Base-by-base conservation (phyloP, 805 yeast genomes). In the Tetrapisispora iriomotensis region DNA sequence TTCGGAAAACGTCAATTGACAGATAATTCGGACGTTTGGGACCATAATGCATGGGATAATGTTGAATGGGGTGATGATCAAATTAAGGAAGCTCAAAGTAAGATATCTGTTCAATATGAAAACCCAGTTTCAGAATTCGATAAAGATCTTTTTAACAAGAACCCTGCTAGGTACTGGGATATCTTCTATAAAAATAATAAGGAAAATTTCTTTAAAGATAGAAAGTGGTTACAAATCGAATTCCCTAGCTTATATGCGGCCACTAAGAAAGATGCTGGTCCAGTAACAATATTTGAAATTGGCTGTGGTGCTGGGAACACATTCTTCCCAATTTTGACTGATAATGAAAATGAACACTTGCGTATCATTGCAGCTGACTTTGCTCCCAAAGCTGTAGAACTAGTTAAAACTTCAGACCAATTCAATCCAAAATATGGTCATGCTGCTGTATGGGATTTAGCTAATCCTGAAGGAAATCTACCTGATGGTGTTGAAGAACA, bases 281-380 rank as follows among this genome's bases (percentile, higher is more conserved):
- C 80, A 4, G 70, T 71, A 18, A 76, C 79, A 3, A 80, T 92
- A 25, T 70, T 92, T 40, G 98, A 92, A 61, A 81, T 92, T 34
- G 98, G 98, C 3, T 92, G 98, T 64, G 98, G 98, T 41, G 97
- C 96, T 5, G 98, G 98, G 9, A 92, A 92, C 60, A 92, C 98
- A 0, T 74, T 92, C 67, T 92, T 82, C 60, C 98, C 98, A 4
- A 79, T 92, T 17, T 64, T 92, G 42, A 72, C 72, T 40, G 87
- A 82, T 50, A 92, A 92, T 58, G 70, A 83, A 58, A 92, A 92
- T 62, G 77, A 79, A n/a, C 62, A 77, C 21, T 64, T 92, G 38
- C 71, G 66, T 48, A 74, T 92, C 7, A 71, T 75, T 39, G 98
- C 95, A 2, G 92, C 87, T 36, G 98, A 92, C 61, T 92, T 82